Conservation (phyloP, 164 flowering plant genomes). For the Chimonanthus praecox region DNA sequence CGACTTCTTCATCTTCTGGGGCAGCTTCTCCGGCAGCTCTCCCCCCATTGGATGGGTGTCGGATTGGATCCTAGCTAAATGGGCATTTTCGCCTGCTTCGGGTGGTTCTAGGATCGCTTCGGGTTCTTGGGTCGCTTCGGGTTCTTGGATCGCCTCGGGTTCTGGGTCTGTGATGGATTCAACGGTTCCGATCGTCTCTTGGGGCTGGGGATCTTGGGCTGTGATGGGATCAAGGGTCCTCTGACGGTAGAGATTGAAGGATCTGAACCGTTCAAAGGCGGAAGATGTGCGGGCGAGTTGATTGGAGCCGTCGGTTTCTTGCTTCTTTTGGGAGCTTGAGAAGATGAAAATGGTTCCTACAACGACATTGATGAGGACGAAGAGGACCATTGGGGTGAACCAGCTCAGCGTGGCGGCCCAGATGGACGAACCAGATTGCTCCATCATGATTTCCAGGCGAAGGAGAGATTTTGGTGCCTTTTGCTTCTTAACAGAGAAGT, state of each 20-base stretch:
- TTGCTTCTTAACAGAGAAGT: too few species aligned
- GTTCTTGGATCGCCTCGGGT: neutral
- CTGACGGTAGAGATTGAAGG: constrained; percentile 26
- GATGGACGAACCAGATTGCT: constrained; percentile 5
- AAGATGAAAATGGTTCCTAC: constrained; percentile 47
- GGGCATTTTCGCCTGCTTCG: neutral
- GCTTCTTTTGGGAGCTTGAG: constrained; percentile 8
- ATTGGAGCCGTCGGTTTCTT: neutral
- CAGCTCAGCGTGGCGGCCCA: constrained; percentile 34
- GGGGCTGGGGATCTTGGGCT: neutral
- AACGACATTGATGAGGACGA: constrained; percentile 50
- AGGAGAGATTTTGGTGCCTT: too few species aligned
- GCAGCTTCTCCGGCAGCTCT: constrained; percentile 11
- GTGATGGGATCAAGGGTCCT: constrained; percentile 12
- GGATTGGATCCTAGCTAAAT: constrained; percentile 6
- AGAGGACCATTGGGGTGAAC: constrained; percentile 63
- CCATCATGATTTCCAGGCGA: too few species aligned
- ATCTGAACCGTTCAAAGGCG: constrained; percentile 31
- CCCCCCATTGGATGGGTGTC: constrained; percentile 8
- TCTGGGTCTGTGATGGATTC: neutral
- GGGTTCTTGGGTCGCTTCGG: too few species aligned
- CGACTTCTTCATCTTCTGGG: constrained; percentile 27
- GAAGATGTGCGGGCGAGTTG: constrained; percentile 19
- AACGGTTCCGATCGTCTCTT: neutral
- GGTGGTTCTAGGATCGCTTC: too few species aligned